These are phyloP conservation scores for Alternaria brassicae DNA, from an alignment of 2,329 filamentous ascomycete species.

Conservation along the genomic window DNA sequence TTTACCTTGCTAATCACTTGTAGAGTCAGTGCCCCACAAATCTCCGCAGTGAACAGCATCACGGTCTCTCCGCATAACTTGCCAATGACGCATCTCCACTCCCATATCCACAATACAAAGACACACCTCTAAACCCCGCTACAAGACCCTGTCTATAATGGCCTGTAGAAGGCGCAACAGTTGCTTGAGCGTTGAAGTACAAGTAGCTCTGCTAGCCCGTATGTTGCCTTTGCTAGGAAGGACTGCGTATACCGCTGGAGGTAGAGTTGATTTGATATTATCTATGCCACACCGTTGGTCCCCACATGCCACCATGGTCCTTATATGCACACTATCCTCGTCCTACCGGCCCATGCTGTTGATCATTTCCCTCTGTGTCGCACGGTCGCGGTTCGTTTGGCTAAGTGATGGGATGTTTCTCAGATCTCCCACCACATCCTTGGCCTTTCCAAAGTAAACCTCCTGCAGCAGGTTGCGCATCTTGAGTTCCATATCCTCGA, in stretches of 20 bases:
- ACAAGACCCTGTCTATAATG: too few species aligned
- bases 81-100: too few species aligned
- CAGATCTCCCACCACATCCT: slow-evolving; percentile 95
- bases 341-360: slow-evolving; percentile 55
- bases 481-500: slow-evolving; percentile 99
- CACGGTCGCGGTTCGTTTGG: slow-evolving; percentile 81
- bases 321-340: not conserved
- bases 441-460: slow-evolving; percentile 99
- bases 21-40: too few species aligned
- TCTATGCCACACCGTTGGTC: slow-evolving; percentile 7
- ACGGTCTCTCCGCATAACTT: too few species aligned
- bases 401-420: slow-evolving; percentile 85
- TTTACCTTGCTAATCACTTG: too few species aligned
- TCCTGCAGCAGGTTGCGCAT: slow-evolving; percentile 98
- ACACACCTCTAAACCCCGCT: too few species aligned
- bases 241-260: slow-evolving; percentile 5
- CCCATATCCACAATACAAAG: too few species aligned
- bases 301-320: not conserved
- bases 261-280: slow-evolving; percentile 6
- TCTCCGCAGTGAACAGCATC: too few species aligned
- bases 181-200: too few species aligned
- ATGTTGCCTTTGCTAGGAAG: too few species aligned
- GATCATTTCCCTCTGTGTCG: slow-evolving; percentile 89
- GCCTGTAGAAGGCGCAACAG: too few species aligned
- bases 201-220: too few species aligned